Evolutionary conservation across 148 eudicot genomes (phyloP).

Genomic region (Rhododendron ferrugineum): DNA sequence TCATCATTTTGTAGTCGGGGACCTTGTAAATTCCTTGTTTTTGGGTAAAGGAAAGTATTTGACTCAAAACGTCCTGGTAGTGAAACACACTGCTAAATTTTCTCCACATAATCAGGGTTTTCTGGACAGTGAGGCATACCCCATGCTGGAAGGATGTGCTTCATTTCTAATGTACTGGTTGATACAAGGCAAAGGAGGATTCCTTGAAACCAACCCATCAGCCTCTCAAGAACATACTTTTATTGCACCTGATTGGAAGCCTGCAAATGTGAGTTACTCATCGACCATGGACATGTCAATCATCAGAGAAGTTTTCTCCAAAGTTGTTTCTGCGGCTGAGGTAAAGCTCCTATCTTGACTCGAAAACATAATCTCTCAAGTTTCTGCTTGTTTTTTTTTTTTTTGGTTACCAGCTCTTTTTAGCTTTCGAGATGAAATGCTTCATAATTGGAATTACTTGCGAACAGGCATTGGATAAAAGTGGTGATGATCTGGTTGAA

Average conservation of each 20-base stretch:
- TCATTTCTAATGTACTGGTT: constrained; percentile 75
- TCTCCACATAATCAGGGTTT: too few species aligned
- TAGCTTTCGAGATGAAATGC: not conserved
- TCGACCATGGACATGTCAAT: too few species aligned
- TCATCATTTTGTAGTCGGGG: too few species aligned
- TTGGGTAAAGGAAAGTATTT: too few species aligned
- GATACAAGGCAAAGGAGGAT: constrained; percentile 54
- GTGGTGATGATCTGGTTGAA: constrained; percentile 42
- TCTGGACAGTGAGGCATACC: constrained; percentile 37
- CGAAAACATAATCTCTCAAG: not conserved
- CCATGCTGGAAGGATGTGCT: constrained; percentile 58
- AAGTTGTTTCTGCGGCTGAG: too few species aligned
- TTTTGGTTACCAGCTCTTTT: not conserved
- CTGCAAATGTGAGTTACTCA: too few species aligned
- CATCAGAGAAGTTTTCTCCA: too few species aligned
- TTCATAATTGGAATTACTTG: not conserved
- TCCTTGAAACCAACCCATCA: constrained; percentile 80
- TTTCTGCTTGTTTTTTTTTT: not conserved
- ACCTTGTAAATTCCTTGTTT: too few species aligned
- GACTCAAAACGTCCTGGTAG: too few species aligned
- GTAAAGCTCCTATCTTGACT: too few species aligned
- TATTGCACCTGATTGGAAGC: constrained; percentile 65
- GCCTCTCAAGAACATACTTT: constrained; percentile 83
- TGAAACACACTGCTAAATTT: too few species aligned
- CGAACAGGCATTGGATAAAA: constrained; percentile 53